These are phyloP conservation scores for Hansfordia pulvinata DNA, from an alignment of 2,329 filamentous ascomycete species.

Conservation along the genomic window DNA sequence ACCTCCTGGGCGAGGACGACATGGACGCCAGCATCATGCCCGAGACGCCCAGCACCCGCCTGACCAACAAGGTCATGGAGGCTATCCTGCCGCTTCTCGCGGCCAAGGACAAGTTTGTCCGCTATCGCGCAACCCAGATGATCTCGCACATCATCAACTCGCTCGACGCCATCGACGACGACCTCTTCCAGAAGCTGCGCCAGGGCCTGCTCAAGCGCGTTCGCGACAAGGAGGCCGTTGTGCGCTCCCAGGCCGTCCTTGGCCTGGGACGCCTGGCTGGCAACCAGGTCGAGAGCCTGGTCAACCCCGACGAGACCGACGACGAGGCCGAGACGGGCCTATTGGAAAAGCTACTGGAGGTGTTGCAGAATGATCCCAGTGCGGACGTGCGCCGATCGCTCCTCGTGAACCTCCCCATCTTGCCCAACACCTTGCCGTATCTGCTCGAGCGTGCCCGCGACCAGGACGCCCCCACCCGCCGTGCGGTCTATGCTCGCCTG, in stretches of 20 bases:
- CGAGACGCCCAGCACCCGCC: conserved; percentile 72
- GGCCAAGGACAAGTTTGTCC: conserved; percentile 84
- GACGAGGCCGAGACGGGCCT: conserved; percentile 57
- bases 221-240: conserved; percentile 85
- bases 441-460: conserved; percentile 86
- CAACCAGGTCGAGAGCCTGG: conserved; percentile 59
- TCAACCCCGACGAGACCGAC: conserved; percentile 57
- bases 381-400: conserved; percentile 85
- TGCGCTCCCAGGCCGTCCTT: conserved; percentile 82
- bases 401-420: conserved; percentile 79
- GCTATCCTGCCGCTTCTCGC: conserved; percentile 62
- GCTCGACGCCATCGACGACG: conserved; percentile 82
- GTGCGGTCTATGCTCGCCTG: conserved; percentile 76
- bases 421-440: conserved; percentile 69
- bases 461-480: conserved; percentile 68
- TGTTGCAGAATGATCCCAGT: conserved; percentile 86
- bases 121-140: conserved; percentile 81
- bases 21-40: conserved; percentile 58
- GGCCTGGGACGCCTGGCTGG: conserved; percentile 77
- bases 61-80: conserved; percentile 62
- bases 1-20: conserved; percentile 50
- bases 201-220: conserved; percentile 72
- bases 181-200: conserved; percentile 72
- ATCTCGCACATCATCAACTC: conserved; percentile 87
- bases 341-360: conserved; percentile 70